Evolutionary conservation across 768 basidiomycete genomes (phyloP).

Genomic region (Psilocybe sp.): DNA sequence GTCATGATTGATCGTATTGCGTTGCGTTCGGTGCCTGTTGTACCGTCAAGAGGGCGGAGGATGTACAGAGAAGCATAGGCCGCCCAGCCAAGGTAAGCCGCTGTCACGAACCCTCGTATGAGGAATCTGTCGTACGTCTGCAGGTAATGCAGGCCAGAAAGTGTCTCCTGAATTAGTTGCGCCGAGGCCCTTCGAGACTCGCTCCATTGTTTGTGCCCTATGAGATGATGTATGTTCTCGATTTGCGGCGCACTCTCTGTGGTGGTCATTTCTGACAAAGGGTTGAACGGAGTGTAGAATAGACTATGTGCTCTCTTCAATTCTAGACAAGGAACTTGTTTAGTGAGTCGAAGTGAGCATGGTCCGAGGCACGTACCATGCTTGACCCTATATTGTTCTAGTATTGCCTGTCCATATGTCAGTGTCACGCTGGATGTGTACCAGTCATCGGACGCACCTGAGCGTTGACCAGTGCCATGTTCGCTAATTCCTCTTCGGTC

Average conservation of each 20-base stretch:
- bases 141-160: conserved; percentile 71
- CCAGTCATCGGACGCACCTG: conserved; percentile 22
- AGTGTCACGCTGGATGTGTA: not conserved
- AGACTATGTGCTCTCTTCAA: conserved; percentile 57
- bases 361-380: conserved; percentile 50
- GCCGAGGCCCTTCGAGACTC: conserved; percentile 48
- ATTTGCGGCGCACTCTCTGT: conserved; percentile 32
- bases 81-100: conserved; percentile 78
- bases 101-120: conserved; percentile 64
- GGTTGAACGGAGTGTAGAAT: conserved; percentile 59
- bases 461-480: conserved; percentile 61
- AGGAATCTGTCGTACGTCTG: conserved; percentile 82
- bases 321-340: conserved; percentile 34
- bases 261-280: conserved; percentile 34
- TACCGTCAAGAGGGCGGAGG: conserved; percentile 36
- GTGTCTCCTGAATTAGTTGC: conserved; percentile 48
- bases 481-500: conserved; percentile 45
- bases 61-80: conserved; percentile 62
- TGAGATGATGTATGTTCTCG: conserved; percentile 40
- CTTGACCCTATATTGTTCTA: conserved; percentile 78
- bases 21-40: not conserved
- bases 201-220: conserved; percentile 40
- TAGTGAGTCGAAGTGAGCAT: not conserved
- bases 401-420: conserved; percentile 41
- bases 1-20: conserved; percentile 8